phyloP scores from a whole-genome alignment of 1,284 basidiomycete species.

The Rhodofomes roseus region DNA sequence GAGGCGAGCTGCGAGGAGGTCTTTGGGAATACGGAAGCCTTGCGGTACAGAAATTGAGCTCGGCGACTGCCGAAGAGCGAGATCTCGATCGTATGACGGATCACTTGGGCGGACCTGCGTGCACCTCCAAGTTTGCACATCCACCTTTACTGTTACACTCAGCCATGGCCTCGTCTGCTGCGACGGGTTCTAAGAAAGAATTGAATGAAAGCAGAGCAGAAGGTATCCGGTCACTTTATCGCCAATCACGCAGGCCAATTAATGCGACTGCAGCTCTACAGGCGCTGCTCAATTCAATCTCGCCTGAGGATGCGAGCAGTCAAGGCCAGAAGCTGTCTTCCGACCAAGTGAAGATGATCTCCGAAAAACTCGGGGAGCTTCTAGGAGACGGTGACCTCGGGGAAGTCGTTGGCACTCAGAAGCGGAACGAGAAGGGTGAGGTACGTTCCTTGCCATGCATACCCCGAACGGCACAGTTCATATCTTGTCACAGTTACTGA shows the following conservation, averaged over 20 bases:
- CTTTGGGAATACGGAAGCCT: background rate
- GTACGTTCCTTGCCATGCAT: slow-evolving; percentile 36
- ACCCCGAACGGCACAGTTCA: slow-evolving; percentile 11
- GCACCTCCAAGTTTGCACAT: background rate
- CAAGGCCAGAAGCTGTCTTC: slow-evolving; percentile 35
- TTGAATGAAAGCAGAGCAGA: slow-evolving; percentile 30
- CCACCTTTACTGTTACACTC: background rate
- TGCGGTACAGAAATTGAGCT: slow-evolving; percentile 17
- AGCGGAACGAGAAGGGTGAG: slow-evolving; percentile 55
- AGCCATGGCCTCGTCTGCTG: slow-evolving; percentile 9
- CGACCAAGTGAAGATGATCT: slow-evolving; percentile 50
- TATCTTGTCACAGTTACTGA: slow-evolving; percentile 46
- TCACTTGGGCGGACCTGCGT: background rate
- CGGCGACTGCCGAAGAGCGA: slow-evolving; percentile 12
- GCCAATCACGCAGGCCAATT: slow-evolving; percentile 9
- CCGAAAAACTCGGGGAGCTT: slow-evolving; percentile 57
- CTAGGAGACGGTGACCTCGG: slow-evolving; percentile 41
- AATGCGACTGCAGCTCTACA: slow-evolving; percentile 40
- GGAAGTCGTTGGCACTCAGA: slow-evolving; percentile 29
- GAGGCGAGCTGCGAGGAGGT: background rate
- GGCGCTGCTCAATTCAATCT: slow-evolving; percentile 47
- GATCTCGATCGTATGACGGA: background rate
- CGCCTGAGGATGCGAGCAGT: slow-evolving; percentile 27
- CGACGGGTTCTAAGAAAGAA: slow-evolving; percentile 19
- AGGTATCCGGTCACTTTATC: slow-evolving; percentile 20